Percentiles rank a stretch among this genome's conserved stretches.
Evolutionary conservation across 2,329 filamentous ascomycete species (phyloP).

Genomic region (Aspergillus arachidicola): DNA sequence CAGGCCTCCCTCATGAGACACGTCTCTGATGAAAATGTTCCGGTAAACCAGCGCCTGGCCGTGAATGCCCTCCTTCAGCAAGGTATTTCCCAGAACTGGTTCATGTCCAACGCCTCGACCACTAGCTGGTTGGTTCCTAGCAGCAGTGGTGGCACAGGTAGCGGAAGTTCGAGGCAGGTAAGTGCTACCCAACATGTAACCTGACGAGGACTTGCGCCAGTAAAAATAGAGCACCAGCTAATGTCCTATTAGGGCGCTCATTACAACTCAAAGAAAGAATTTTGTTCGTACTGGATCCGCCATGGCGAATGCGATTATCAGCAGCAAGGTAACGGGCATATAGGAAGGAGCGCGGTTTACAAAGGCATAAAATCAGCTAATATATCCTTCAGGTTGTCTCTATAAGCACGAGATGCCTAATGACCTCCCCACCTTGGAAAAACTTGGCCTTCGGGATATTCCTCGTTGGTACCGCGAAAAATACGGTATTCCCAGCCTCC

Average conservation of each 20-base stretch:
- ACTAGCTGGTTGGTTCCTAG: conserved; percentile 21
- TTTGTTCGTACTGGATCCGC: conserved; percentile 88
- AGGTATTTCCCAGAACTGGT: conserved; percentile 21
- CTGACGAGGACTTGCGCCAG: background rate
- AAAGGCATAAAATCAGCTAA: background rate
- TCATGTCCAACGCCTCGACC: conserved; percentile 14
- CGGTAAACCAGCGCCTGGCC: conserved; percentile 24
- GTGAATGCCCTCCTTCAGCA: conserved; percentile 26
- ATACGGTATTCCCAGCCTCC: conserved; percentile 33
- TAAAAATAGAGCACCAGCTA: background rate
- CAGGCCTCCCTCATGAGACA: conserved; percentile 25
- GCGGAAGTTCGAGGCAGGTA: conserved; percentile 24
- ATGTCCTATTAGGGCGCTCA: conserved; percentile 9
- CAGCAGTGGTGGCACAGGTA: conserved; percentile 9
- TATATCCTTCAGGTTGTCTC: conserved; percentile 61
- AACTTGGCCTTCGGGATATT: conserved; percentile 65
- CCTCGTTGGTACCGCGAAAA: conserved; percentile 62
- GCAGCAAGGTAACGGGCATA: conserved; percentile 61
- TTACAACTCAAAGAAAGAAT: conserved; percentile 63
- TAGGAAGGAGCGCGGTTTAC: background rate
- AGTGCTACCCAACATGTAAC: conserved; percentile 13
- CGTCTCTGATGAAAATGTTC: conserved; percentile 24
- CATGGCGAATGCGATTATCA: conserved; percentile 82
- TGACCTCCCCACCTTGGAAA: conserved; percentile 65
- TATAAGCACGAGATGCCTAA: conserved; percentile 90